Conservation (phyloP, 202 grass and related monocot species). For the Carex arenaria region DNA sequence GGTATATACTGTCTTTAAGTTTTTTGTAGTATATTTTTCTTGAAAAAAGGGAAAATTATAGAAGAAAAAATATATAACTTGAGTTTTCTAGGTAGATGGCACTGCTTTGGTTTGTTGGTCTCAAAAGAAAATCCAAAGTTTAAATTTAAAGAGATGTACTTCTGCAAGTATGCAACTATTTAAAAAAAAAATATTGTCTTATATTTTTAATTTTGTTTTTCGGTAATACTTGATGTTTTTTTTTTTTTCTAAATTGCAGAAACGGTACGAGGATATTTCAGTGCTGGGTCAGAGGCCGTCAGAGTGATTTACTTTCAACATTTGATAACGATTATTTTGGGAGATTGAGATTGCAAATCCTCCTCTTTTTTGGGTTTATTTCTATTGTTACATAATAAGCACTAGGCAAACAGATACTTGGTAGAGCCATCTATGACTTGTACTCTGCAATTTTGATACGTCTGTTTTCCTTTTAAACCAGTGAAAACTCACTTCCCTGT, state of each 20-base stretch:
- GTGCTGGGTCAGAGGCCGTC: constrained; percentile 22
- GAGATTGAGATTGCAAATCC: background rate
- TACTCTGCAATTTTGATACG: constrained; percentile 11
- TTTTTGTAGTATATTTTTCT: background rate
- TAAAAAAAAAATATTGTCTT: background rate
- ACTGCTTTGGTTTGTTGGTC: background rate
- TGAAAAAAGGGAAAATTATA: background rate
- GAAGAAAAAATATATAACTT: background rate
- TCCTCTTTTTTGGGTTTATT: background rate
- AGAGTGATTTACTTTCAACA: background rate
- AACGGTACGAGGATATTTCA: constrained; percentile 23
- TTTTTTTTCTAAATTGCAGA: constrained; percentile 15
- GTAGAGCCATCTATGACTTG: background rate
- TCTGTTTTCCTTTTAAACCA: constrained; percentile 2
- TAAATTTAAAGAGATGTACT: too few species aligned
- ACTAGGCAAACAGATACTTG: background rate
- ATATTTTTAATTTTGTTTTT: background rate
- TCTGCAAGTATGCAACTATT: too few species aligned
- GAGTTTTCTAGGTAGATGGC: background rate
- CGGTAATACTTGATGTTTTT: background rate
- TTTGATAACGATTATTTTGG: background rate
- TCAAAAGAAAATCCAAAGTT: too few species aligned
- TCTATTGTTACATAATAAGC: constrained; percentile 26
- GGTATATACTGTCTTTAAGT: background rate
- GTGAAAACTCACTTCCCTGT: constrained; percentile 5